A percentile compares a stretch with the other conserved stretches of the same genome.
Evolutionary conservation across 169 alveolate genomes (phyloP).

Genomic region (Ichthyophthirius multifiliis): DNA sequence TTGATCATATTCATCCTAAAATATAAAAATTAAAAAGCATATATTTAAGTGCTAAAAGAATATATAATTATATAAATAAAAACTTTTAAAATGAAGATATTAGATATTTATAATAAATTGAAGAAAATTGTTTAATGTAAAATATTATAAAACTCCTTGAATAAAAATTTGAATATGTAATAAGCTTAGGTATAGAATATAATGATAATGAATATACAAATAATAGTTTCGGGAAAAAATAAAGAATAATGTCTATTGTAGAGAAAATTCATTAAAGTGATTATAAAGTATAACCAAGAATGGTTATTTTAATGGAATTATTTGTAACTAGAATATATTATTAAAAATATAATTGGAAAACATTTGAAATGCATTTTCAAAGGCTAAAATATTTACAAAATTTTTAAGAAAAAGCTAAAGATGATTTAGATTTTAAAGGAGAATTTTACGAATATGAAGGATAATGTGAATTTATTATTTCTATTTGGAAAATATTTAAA

Average conservation of each 20-base stretch:
- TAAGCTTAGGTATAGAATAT: background rate
- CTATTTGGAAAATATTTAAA: background rate
- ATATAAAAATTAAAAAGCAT: background rate
- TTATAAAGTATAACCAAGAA: background rate
- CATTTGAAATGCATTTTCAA: background rate
- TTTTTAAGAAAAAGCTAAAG: background rate
- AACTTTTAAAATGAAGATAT: background rate
- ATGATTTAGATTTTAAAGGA: background rate
- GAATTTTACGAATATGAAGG: conserved; percentile 5
- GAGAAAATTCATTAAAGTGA: background rate
- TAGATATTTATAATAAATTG: background rate
- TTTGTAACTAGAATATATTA: background rate
- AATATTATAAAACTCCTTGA: background rate
- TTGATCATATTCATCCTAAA: background rate
- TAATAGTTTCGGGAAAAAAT: background rate
- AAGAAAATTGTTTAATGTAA: background rate
- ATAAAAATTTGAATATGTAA: background rate
- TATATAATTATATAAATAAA: background rate
- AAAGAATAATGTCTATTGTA: background rate
- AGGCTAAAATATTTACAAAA: background rate
- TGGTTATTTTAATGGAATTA: background rate
- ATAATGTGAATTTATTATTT: background rate
- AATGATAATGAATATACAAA: background rate
- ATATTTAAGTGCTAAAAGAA: conserved; percentile 6
- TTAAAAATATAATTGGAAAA: background rate